Percentiles rank a stretch among this genome's conserved stretches.
Evolutionary conservation across 1,139 yeast species (phyloP).

Genomic region (Hemisphaericaspora lyxosophila): DNA sequence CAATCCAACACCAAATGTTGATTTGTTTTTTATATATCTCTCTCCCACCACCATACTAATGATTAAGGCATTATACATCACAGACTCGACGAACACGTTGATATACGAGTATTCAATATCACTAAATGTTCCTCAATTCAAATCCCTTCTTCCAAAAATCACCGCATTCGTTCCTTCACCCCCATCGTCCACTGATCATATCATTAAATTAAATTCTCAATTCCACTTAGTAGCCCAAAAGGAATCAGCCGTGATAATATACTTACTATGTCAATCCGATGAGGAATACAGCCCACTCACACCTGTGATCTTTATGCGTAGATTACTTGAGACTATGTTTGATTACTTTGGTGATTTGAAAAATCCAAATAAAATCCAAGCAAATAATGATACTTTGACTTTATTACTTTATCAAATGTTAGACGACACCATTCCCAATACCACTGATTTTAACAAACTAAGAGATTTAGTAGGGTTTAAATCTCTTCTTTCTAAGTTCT

Average conservation of each 20-base stretch:
- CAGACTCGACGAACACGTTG: constrained; percentile 54
- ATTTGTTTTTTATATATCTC: no score
- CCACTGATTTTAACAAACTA: constrained; percentile 70
- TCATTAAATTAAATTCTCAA: constrained; percentile 9
- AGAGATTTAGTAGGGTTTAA: constrained; percentile 69
- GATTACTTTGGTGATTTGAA: constrained; percentile 63
- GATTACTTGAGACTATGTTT: constrained; percentile 51
- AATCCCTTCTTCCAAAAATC: constrained; percentile 30
- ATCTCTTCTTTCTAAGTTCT: constrained; percentile 38
- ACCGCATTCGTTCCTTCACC: constrained; percentile 2
- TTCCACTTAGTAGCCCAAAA: constrained; percentile 9
- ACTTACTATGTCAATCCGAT: constrained; percentile 11
- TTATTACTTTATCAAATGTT: constrained; percentile 56
- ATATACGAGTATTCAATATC: constrained; percentile 58
- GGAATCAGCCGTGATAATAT: constrained; percentile 9
- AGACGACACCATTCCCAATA: constrained; percentile 72
- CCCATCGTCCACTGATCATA: neutral
- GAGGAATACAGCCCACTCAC: constrained; percentile 38
- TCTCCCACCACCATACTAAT: constrained; percentile 18
- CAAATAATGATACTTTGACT: constrained; percentile 65
- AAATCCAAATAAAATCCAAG: constrained; percentile 56
- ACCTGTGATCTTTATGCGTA: constrained; percentile 55
- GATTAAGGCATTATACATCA: constrained; percentile 63
- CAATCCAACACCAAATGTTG: no score
- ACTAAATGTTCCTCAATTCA: constrained; percentile 51